Conservation (phyloP, 441 rosid species). For the Biscutella laevigata region DNA sequence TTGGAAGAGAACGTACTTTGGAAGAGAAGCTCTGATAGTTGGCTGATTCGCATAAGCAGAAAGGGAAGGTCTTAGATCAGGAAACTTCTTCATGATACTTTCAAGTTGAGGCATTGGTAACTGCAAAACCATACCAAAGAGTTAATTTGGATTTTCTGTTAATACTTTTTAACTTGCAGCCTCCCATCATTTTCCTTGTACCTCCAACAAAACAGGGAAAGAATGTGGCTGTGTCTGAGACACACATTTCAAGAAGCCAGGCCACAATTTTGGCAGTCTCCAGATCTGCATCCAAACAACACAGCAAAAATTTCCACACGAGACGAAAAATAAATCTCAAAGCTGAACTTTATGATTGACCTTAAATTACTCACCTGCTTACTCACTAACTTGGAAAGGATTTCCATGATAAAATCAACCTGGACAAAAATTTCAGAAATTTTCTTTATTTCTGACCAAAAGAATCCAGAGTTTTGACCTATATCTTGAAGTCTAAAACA, state of each 20-base stretch:
- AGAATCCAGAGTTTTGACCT: slow-evolving; percentile 1
- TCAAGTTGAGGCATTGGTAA: slow-evolving; percentile 84
- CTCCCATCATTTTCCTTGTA: slow-evolving; percentile 18
- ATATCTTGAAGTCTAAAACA: not conserved
- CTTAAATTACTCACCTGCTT: slow-evolving; percentile 57
- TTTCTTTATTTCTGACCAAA: not conserved
- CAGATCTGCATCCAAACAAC: slow-evolving; percentile 49
- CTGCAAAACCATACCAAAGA: slow-evolving; percentile 39
- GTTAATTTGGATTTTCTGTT: not conserved
- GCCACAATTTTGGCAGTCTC: slow-evolving; percentile 98
- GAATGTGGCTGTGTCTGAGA: slow-evolving; percentile 97
- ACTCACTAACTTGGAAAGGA: slow-evolving; percentile 82
- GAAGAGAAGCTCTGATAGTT: slow-evolving; percentile 50
- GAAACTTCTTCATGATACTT: slow-evolving; percentile 65
- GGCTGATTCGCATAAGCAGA: slow-evolving; percentile 68
- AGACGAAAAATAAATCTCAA: not conserved
- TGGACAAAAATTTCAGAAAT: slow-evolving; percentile 21
- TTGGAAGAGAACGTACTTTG: slow-evolving; percentile 43
- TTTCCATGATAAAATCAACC: slow-evolving; percentile 98
- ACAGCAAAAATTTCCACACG: not conserved
- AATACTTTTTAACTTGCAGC: not conserved
- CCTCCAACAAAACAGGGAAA: slow-evolving; percentile 76
- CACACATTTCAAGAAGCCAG: slow-evolving; percentile 91
- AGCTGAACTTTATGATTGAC: not conserved
- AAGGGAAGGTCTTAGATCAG: slow-evolving; percentile 61